Evolutionary conservation across 139 green algal species (phyloP).

Genomic region (Chlorella sp.): DNA sequence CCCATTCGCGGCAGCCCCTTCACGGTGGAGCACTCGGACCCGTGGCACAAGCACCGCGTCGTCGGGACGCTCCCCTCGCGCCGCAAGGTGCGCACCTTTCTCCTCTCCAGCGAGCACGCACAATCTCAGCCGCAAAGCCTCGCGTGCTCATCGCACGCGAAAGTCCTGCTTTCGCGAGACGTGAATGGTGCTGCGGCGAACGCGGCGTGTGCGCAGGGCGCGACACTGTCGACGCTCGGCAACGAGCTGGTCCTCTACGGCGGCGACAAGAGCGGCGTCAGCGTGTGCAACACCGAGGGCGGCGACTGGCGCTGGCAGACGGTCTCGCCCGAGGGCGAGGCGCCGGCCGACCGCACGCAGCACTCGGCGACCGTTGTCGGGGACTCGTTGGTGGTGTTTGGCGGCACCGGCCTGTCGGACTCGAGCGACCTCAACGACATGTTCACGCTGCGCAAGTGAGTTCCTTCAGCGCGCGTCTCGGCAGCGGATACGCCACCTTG

Average conservation of each 20-base stretch:
- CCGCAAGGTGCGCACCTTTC: too few relatives aligned
- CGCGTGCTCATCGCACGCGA: too few relatives aligned
- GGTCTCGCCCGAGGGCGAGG: constrained; percentile 14
- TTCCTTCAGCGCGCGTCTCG: too few relatives aligned
- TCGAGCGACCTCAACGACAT: constrained; percentile 54
- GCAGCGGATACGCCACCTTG: too few relatives aligned
- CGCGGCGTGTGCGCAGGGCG: too few relatives aligned
- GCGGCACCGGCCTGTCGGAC: constrained; percentile 42
- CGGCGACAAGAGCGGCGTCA: constrained; percentile 56
- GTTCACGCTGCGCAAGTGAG: constrained; percentile 52
- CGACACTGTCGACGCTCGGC: constrained; percentile 34
- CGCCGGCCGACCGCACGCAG: constrained; percentile 34
- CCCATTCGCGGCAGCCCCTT: constrained; percentile 73
- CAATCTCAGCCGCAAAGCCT: too few relatives aligned
- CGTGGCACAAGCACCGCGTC: constrained; percentile 60
- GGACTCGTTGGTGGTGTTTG: constrained; percentile 54
- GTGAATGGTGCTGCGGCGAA: too few relatives aligned
- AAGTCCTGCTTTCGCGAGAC: too few relatives aligned
- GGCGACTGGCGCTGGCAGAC: constrained; percentile 43
- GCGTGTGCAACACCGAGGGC: constrained; percentile 45
- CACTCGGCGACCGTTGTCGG: constrained; percentile 35
- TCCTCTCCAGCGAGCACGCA: too few relatives aligned
- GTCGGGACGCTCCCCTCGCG: constrained; percentile 49
- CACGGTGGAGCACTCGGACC: constrained; percentile 47
- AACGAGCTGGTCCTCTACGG: constrained; percentile 64